Evolutionary conservation across 1,139 yeast genomes (phyloP), one percentile per base, ranked within the genome.

Genomic region (Yamadazyma dendronema): DNA sequence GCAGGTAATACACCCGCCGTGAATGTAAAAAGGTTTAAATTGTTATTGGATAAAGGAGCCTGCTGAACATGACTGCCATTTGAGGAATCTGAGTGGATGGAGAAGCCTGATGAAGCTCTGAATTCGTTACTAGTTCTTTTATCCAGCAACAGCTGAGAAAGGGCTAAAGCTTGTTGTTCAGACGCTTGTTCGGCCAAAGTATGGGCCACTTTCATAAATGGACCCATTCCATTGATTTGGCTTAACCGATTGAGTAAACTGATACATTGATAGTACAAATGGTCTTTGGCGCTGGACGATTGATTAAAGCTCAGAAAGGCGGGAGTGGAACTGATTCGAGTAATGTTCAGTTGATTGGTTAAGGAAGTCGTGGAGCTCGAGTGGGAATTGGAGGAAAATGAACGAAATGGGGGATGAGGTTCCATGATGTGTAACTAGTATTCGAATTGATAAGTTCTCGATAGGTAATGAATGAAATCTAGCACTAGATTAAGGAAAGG

Each of bases 1-100:
- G 87, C 84, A 2, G 94, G 94, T 33, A 84, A 62, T 14, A 82
- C 81, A 19, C 94, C 94, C 30, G 87, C 84, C 23, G 86, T 75
- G 58, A 81, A 84, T 0, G 92, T 84, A 46, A 67, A 71, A 37
- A 74, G 58, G 42, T 69, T 62, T 49, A 44, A 44, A 46, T 34
- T 46, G 52, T 46, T 36, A 36, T 39, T 47, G 32, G 45, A 40
- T 33, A 31, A 30, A 28, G 33, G 44, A 27, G 35, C 33, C 8
- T 26, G 31, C 7, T 28, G 28, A 17, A 15, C 6, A 15, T 33
- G 17, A 12, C 40, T 31, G 5, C 37, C 36, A 29, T 35, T 31
- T 24, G 40, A 38, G 13, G 52, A 46, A 40, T 54, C 59, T 1
- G 65, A 59, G 31, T 48, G 51, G 11, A 59, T 47, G 3, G 63